Conservation (phyloP, 805 yeast species). For the Zygosaccharomyces siamensis region DNA sequence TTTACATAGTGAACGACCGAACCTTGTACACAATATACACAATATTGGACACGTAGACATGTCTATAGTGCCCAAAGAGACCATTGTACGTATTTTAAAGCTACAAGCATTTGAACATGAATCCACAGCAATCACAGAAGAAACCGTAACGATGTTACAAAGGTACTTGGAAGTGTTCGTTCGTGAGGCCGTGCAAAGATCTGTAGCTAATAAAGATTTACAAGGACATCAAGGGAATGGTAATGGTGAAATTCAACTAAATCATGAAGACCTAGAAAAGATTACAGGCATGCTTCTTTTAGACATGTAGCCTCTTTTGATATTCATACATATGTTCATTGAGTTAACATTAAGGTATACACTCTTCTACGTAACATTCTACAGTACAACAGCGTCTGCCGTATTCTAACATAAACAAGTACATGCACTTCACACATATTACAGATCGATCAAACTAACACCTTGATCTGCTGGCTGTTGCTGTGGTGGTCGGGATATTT, state of each 20-base stretch:
- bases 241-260: constrained; percentile 14
- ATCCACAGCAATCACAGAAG: constrained; percentile 23
- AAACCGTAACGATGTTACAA: constrained; percentile 20
- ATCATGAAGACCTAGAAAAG: constrained; percentile 29
- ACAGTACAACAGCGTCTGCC: constrained; percentile 4
- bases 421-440: background rate
- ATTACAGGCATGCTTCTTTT: constrained; percentile 31
- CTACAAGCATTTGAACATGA: constrained; percentile 18
- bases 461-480: constrained; percentile 29
- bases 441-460: constrained; percentile 30
- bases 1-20: background rate
- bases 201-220: constrained; percentile 21
- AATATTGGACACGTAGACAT: background rate
- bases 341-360: constrained; percentile 2
- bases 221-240: background rate
- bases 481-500: constrained; percentile 31
- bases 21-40: background rate
- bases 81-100: constrained; percentile 25
- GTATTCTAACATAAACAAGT: background rate
- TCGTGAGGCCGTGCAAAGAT: constrained; percentile 30
- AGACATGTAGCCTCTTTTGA: constrained; percentile 23
- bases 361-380: constrained; percentile 2
- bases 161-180: constrained; percentile 29
- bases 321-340: background rate
- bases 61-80: constrained; percentile 18